Conservation (phyloP, 495 filamentous ascomycete genomes). For the Neurospora sp. region DNA sequence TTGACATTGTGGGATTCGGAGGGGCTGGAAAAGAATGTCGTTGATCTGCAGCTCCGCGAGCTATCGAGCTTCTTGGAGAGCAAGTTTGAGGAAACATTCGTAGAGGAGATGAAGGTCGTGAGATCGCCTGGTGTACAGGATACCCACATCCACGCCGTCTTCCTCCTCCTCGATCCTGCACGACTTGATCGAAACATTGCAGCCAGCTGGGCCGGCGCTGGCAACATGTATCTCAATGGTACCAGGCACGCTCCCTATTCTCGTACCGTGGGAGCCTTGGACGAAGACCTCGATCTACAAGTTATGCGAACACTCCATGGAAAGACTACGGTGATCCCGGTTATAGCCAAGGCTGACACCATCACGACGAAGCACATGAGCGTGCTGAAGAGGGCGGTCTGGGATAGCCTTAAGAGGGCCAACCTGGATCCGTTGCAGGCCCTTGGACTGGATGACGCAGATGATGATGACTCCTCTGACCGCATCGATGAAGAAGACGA, state of each 20-base stretch:
- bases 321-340: constrained; percentile 92
- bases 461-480: constrained; percentile 44
- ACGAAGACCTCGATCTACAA: constrained; percentile 84
- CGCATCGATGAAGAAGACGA: constrained; percentile 55
- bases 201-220: constrained; percentile 44
- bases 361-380: constrained; percentile 89
- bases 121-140: constrained; percentile 87
- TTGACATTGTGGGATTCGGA: constrained; percentile 94
- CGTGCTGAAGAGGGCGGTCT: constrained; percentile 85
- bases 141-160: constrained; percentile 95
- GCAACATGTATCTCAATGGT: constrained; percentile 43
- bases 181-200: constrained; percentile 77
- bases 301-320: constrained; percentile 80
- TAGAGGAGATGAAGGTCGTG: constrained; percentile 94
- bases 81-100: constrained; percentile 97
- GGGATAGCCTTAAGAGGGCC: constrained; percentile 72
- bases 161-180: constrained; percentile 81
- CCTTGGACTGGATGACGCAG: constrained; percentile 66
- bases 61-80: constrained; percentile 88
- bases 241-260: constrained; percentile 36
- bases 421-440: constrained; percentile 85
- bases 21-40: constrained; percentile 85
- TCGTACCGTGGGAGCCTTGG: constrained; percentile 57
- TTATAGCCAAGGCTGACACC: constrained; percentile 95
- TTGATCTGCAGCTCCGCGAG: constrained; percentile 86